Evolutionary conservation across 768 basidiomycete genomes (phyloP).

Genomic region (Holtermannia corniformis): DNA sequence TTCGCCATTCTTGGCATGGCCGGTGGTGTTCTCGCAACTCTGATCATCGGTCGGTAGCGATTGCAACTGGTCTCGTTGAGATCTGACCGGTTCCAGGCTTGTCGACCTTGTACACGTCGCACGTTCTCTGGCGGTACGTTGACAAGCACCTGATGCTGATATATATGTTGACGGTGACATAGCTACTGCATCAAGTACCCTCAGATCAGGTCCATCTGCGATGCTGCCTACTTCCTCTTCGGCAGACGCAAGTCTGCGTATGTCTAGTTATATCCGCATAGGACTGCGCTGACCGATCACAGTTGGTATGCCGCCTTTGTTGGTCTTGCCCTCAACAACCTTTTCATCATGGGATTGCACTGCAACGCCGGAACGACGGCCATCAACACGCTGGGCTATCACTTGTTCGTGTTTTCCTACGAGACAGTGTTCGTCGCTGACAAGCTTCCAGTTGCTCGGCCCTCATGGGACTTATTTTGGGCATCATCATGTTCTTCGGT

Average conservation of each 20-base stretch:
- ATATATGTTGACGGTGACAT: neutral
- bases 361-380: constrained; percentile 18
- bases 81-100: too few species aligned
- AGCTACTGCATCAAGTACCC: constrained; percentile 11
- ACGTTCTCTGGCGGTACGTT: constrained; percentile 17
- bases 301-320: constrained; percentile 4
- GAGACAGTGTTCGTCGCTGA: too few species aligned
- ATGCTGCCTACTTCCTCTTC: constrained; percentile 15
- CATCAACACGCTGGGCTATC: constrained; percentile 21
- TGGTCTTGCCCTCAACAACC: constrained; percentile 20
- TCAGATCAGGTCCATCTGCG: constrained; percentile 12
- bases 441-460: too few species aligned
- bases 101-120: constrained; percentile 15
- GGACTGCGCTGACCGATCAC: neutral
- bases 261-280: constrained; percentile 7
- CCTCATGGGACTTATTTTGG: constrained; percentile 15
- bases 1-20: constrained; percentile 21
- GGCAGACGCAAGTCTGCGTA: constrained; percentile 8
- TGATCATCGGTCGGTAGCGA: constrained; percentile 13
- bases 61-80: too few species aligned
- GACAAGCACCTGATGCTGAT: neutral
- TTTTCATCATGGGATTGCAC: constrained; percentile 23
- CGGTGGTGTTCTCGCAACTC: constrained; percentile 14
- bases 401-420: too few species aligned
- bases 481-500: constrained; percentile 12